Percentiles rank a stretch among this genome's conserved stretches.
These are phyloP conservation scores for Irpex rosettiformis DNA, from an alignment of 1,284 basidiomycete species.

Conservation along the genomic window DNA sequence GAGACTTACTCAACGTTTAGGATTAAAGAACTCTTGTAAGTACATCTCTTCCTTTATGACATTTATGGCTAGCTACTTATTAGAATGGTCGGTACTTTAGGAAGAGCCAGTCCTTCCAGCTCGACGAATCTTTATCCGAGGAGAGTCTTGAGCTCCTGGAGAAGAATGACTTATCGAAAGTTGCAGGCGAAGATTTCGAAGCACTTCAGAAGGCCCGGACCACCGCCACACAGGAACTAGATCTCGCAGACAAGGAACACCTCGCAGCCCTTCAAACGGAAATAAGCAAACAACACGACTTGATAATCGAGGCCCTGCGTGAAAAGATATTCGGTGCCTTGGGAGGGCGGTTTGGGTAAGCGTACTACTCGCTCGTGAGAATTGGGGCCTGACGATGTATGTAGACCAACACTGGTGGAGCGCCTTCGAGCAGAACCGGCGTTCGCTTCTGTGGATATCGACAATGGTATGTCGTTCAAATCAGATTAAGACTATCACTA, in stretches of 20 bases:
- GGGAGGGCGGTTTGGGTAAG: not conserved
- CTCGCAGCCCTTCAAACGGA: not conserved
- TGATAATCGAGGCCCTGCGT: not conserved
- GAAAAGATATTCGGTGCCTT: not conserved
- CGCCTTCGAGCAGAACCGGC: not conserved
- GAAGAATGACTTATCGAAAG: constrained; percentile 25
- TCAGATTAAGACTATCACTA: not conserved
- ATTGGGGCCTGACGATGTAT: not conserved
- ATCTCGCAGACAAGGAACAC: not conserved
- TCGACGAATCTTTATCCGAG: constrained; percentile 27
- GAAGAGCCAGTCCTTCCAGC: constrained; percentile 20
- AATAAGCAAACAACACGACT: not conserved
- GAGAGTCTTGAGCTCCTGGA: constrained; percentile 28
- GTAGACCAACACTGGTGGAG: not conserved
- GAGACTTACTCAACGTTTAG: constrained; percentile 5
- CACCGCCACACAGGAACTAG: not conserved
- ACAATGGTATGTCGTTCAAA: not conserved
- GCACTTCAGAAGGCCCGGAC: not conserved
- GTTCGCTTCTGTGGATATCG: not conserved
- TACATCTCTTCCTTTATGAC: not conserved
- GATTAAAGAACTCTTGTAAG: constrained; percentile 16
- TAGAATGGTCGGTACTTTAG: constrained; percentile 20
- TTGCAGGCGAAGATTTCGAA: constrained; percentile 10
- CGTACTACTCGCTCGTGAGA: not conserved
- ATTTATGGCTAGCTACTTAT: not conserved